These are phyloP conservation scores for Hirsutella thompsonii DNA, from an alignment of 2,329 filamentous ascomycete species.

Conservation along the genomic window DNA sequence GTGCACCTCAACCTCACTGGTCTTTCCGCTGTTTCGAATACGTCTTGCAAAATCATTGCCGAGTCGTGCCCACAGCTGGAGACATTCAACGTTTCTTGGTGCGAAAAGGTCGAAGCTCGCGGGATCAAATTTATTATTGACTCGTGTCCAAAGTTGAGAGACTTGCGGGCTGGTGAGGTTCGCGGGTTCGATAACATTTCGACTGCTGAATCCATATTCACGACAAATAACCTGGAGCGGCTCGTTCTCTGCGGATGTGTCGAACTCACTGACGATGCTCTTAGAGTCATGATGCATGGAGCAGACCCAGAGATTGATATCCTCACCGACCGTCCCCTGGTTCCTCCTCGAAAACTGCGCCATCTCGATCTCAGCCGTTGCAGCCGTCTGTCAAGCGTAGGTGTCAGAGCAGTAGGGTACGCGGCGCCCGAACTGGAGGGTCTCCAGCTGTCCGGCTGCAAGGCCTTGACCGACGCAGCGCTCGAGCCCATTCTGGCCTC, in stretches of 20 bases:
- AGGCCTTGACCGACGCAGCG: slow-evolving; percentile 58
- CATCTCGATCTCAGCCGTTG: slow-evolving; percentile 82
- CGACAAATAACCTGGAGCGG: slow-evolving; percentile 70
- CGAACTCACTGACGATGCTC: slow-evolving; percentile 61
- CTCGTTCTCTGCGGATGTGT: slow-evolving; percentile 70
- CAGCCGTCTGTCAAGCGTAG: slow-evolving; percentile 54
- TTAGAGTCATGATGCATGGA: slow-evolving; percentile 66
- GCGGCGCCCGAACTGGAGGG: slow-evolving; percentile 71
- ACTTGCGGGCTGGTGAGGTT: slow-evolving; percentile 73
- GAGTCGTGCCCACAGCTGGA: slow-evolving; percentile 72
- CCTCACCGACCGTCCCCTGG: slow-evolving; percentile 62
- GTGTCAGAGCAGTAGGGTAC: slow-evolving; percentile 58
- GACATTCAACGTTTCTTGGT: slow-evolving; percentile 85
- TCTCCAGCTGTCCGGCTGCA: slow-evolving; percentile 69
- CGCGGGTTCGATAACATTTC: slow-evolving; percentile 63
- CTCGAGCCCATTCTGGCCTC: slow-evolving; percentile 63
- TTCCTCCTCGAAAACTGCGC: slow-evolving; percentile 64
- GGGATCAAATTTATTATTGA: slow-evolving; percentile 63
- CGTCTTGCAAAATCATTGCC: slow-evolving; percentile 75
- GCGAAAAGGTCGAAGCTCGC: slow-evolving; percentile 66
- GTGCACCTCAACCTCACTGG: slow-evolving; percentile 81
- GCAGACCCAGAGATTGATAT: slow-evolving; percentile 66
- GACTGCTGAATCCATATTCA: slow-evolving; percentile 63
- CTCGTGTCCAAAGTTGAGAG: slow-evolving; percentile 58
- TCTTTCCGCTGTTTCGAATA: slow-evolving; percentile 66